A percentile compares a stretch with the other conserved stretches of the same genome.
phyloP scores from a whole-genome alignment of 2,329 filamentous ascomycete species.

The Helminthosporium solani region DNA sequence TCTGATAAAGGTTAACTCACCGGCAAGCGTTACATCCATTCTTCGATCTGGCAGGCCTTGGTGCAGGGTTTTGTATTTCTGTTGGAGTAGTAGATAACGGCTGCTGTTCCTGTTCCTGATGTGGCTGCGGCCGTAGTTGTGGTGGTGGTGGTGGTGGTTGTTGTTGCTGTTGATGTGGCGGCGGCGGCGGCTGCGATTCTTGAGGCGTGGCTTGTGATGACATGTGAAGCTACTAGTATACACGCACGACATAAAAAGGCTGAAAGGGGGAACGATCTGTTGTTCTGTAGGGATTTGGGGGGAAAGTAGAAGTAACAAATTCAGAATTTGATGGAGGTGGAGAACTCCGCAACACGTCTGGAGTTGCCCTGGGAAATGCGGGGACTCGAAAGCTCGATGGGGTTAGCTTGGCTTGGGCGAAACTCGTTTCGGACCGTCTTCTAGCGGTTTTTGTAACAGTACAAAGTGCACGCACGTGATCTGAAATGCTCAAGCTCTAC shows the following conservation, averaged over 20 bases:
- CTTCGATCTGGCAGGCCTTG: slow-evolving; percentile 32
- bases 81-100: slow-evolving; percentile 17
- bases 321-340: slow-evolving; percentile 1
- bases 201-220: slow-evolving; percentile 17
- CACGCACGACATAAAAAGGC: not conserved
- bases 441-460: too few species aligned
- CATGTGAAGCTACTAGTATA: slow-evolving; percentile 2
- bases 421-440: not conserved
- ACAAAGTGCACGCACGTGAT: too few species aligned
- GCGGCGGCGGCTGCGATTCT: slow-evolving; percentile 4
- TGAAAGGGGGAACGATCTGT: slow-evolving; percentile 1
- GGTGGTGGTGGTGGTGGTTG: not conserved
- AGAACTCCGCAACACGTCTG: not conserved
- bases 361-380: slow-evolving; percentile 3
- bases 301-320: slow-evolving; percentile 1
- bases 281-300: not conserved
- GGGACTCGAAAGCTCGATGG: slow-evolving; percentile 8
- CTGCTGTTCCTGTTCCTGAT: slow-evolving; percentile 1
- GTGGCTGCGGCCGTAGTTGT: not conserved
- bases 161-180: not conserved
- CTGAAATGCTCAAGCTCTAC: too few species aligned
- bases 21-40: slow-evolving; percentile 37
- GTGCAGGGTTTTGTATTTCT: slow-evolving; percentile 12
- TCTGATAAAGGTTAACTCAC: slow-evolving; percentile 9
- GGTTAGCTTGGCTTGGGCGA: slow-evolving; percentile 7